Evolutionary conservation across 495 filamentous ascomycete species (phyloP).

Genomic region (Aspergillus indologenus): DNA sequence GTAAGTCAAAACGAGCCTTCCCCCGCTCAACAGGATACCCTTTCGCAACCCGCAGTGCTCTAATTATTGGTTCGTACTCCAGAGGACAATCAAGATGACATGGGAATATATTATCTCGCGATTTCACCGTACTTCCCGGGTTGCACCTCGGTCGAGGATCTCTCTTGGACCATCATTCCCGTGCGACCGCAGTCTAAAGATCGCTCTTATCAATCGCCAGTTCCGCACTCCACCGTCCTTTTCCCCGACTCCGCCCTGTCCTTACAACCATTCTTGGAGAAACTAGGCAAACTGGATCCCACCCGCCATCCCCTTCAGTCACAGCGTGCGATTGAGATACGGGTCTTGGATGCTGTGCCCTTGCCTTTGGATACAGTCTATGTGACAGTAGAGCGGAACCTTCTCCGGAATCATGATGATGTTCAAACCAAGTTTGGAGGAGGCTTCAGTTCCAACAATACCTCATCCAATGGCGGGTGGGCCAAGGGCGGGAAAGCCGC

Average conservation of each 20-base stretch:
- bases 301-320: constrained; percentile 50
- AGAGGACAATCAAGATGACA: constrained; percentile 23
- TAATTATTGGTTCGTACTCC: not conserved
- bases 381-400: constrained; percentile 77
- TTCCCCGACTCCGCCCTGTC: constrained; percentile 79
- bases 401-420: constrained; percentile 60
- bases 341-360: constrained; percentile 75
- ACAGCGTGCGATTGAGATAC: constrained; percentile 70
- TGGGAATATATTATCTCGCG: constrained; percentile 60
- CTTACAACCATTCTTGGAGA: constrained; percentile 69
- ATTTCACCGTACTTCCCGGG: constrained; percentile 77
- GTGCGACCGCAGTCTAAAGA: constrained; percentile 65
- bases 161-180: constrained; percentile 81
- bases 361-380: constrained; percentile 78
- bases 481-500: constrained; percentile 34
- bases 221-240: constrained; percentile 73
- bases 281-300: constrained; percentile 58
- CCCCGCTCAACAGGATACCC: too few relatives aligned
- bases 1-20: constrained; percentile 22
- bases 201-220: constrained; percentile 68
- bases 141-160: constrained; percentile 55
- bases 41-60: not conserved
- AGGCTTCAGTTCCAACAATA: constrained; percentile 44
- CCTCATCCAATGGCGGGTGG: constrained; percentile 38
- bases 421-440: constrained; percentile 61